Conservation (phyloP, 2,329 filamentous ascomycete species). For the Diaporthe vaccinii region DNA sequence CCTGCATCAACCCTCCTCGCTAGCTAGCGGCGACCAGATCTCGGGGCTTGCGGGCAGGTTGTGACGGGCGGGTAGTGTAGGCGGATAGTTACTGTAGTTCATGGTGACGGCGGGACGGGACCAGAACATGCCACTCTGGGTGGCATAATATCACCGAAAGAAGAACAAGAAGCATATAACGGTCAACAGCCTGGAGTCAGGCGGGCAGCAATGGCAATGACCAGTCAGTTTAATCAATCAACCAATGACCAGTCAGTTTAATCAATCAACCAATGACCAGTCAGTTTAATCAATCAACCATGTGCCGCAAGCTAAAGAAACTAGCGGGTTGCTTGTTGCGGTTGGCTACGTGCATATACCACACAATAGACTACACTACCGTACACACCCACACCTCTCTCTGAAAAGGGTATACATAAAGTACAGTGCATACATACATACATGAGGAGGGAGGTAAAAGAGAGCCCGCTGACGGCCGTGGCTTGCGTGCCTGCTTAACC, state of each 20-base stretch:
- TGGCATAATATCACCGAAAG: neutral
- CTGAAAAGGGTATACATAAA: neutral
- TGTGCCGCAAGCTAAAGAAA: neutral
- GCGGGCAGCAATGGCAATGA: neutral
- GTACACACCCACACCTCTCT: neutral
- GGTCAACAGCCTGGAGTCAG: neutral
- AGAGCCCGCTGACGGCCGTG: constrained; percentile 14
- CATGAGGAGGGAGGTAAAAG: neutral
- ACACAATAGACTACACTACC: neutral
- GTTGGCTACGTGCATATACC: constrained; percentile 20
- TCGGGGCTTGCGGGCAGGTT: neutral
- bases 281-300: constrained; percentile 14
- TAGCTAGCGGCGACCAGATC: constrained; percentile 4
- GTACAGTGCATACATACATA: constrained; percentile 10
- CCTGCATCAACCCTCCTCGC: neutral
- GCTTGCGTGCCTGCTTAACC: neutral
- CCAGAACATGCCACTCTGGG: constrained; percentile 10
- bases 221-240: neutral
- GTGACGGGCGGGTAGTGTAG: neutral
- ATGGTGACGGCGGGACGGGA: neutral
- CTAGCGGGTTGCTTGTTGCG: neutral
- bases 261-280: neutral
- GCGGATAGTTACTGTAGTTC: neutral
- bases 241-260: too few relatives aligned
- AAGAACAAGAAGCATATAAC: neutral